Percentiles rank a stretch among this genome's conserved stretches.
These are phyloP conservation scores for Ganoderma lucidum DNA, from an alignment of 1,284 basidiomycete genomes.

Conservation along the genomic window DNA sequence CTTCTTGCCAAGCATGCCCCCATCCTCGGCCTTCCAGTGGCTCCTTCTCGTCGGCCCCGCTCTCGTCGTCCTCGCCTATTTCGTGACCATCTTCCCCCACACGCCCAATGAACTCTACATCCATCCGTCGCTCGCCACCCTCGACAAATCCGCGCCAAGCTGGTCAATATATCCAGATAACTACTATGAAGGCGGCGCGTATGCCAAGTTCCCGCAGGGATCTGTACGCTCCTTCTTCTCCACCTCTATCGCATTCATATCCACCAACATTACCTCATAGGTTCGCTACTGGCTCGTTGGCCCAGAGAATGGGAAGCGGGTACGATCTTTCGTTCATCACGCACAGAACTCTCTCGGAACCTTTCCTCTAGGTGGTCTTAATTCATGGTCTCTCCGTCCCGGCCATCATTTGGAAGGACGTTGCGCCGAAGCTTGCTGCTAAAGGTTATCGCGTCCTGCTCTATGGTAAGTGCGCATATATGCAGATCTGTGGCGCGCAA, in stretches of 20 bases:
- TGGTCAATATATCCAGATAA: slow-evolving; percentile 77
- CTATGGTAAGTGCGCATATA: slow-evolving; percentile 57
- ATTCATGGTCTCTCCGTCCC: slow-evolving; percentile 83
- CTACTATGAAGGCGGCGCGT: slow-evolving; percentile 70
- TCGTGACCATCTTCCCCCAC: slow-evolving; percentile 69
- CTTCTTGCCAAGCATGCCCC: slow-evolving; percentile 36
- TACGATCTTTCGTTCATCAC: slow-evolving; percentile 40
- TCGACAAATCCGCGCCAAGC: slow-evolving; percentile 60
- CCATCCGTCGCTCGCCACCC: slow-evolving; percentile 64
- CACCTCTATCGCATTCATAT: slow-evolving; percentile 23
- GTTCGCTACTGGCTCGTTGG: slow-evolving; percentile 80
- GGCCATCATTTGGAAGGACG: slow-evolving; percentile 75
- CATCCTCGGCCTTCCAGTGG: slow-evolving; percentile 52
- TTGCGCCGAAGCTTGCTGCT: slow-evolving; percentile 67
- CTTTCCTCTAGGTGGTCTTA: slow-evolving; percentile 66
- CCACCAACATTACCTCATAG: slow-evolving; percentile 44
- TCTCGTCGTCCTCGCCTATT: slow-evolving; percentile 62
- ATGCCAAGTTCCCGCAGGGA: slow-evolving; percentile 68
- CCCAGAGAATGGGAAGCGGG: slow-evolving; percentile 72
- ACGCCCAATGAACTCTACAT: slow-evolving; percentile 57
- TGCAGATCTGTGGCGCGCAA: background rate
- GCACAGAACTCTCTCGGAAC: background rate
- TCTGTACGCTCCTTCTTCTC: slow-evolving; percentile 45
- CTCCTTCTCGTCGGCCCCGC: slow-evolving; percentile 66
- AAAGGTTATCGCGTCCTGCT: slow-evolving; percentile 77